Evolutionary conservation across 371 early-diverging fungal species (phyloP), one percentile per base, ranked within the genome.

Genomic region (Coemansia sp.): DNA sequence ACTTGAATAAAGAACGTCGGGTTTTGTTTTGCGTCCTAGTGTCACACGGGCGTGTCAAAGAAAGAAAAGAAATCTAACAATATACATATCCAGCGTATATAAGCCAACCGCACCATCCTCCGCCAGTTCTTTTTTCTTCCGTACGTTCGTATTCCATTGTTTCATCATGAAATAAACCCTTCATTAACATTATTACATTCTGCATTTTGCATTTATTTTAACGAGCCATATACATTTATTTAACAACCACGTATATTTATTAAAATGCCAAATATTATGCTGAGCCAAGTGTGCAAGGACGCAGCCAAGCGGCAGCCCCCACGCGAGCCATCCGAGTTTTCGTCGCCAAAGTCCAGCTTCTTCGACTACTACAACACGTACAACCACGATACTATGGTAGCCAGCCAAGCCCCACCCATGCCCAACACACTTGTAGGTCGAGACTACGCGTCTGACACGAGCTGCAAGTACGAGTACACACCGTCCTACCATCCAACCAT

Each of bases 201-300:
- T 52, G 21, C 21, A 21, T 20, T 25, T 53, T 21, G 25, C 20
- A 25, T 53, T 11, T 8, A 18, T 51, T 51, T 51, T n/a, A 9
- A 20, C 51, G 18, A 18, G 18, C 11, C 26, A 53, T 26, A 21
- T 53, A 5, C 25, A 56, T 2, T 56, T 56, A 56, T 56, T 59
- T 25, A 8, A 26, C 23, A 21, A 59, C 6, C 9, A 39, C 30
- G 33, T 33, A 7, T 58, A 11, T 39, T 58, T 40, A 37, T 25
- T 16, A 25, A 59, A 11, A 42, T 39, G 25, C 44, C 59, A 14
- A 42, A 59, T 44, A 21, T 59, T 59, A n/a, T 59, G 11, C 12
- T 59, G 14, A 59, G 59, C 44, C 21, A 59, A 26, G 59, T 59
- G 21, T 59, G 59, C 33, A 59, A 59, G 26, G 59, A 39, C 1